Conservation (phyloP, 257 asterid species). For the Lantana camara region DNA sequence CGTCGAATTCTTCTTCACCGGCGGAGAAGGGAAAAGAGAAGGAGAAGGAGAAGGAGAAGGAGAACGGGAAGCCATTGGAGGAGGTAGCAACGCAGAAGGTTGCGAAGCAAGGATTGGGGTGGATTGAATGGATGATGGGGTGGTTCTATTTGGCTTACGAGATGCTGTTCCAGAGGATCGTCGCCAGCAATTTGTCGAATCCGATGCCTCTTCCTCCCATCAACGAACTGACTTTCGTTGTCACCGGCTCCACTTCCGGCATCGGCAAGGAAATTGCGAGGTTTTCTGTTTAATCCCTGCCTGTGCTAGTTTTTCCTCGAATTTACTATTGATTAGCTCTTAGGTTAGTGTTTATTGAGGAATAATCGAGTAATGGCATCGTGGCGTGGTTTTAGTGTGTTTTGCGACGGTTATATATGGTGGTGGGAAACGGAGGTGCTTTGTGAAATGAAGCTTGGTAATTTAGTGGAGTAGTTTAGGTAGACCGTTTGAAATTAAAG, state of each 20-base stretch:
- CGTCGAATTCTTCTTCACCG: constrained; percentile 40
- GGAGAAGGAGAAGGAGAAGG: constrained; percentile 36
- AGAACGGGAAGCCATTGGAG: constrained; percentile 30
- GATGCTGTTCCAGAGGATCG: constrained; percentile 89
- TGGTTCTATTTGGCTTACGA: constrained; percentile 72
- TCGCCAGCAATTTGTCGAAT: constrained; percentile 81
- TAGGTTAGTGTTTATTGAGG: constrained; percentile 5
- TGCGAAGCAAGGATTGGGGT: constrained; percentile 73
- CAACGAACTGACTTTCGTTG: constrained; percentile 73
- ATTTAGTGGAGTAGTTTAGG: not conserved
- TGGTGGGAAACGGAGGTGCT: not conserved
- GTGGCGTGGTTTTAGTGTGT: not conserved
- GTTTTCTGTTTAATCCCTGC: constrained; percentile 13
- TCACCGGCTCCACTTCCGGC: constrained; percentile 98
- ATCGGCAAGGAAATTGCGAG: constrained; percentile 95
- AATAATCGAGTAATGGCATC: not conserved
- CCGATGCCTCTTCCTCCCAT: constrained; percentile 91
- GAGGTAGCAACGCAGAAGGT: constrained; percentile 29
- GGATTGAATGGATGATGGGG: constrained; percentile 90
- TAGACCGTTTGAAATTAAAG: not conserved
- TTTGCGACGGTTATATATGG: constrained; percentile 1
- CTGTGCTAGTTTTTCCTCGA: not conserved
- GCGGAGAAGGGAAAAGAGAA: constrained; percentile 37
- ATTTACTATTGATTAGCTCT: not conserved
- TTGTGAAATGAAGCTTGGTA: not conserved